Evolutionary conservation across 192 early-diverging fungal species (phyloP).

Genomic region (Linnemannia schmuckeri): DNA sequence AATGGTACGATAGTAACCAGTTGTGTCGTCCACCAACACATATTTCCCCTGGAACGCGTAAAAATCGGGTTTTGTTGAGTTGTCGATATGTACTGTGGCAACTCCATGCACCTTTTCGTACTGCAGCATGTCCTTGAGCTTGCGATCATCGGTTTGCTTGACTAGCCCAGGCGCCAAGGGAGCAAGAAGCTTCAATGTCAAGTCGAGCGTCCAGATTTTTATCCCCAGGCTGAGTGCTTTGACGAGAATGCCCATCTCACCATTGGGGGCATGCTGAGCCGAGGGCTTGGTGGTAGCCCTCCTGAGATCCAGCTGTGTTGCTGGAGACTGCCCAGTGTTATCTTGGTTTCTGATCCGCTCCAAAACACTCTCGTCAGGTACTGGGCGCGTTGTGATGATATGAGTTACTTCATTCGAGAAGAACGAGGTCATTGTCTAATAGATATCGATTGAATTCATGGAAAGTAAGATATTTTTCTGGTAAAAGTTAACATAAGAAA

Average conservation of each 20-base stretch:
- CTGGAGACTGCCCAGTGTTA: background rate
- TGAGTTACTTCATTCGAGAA: constrained; percentile 47
- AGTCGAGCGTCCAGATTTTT: constrained; percentile 32
- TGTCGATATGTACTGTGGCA: constrained; percentile 22
- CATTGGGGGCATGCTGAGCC: background rate
- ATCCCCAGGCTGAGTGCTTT: constrained; percentile 31
- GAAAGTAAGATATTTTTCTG: background rate
- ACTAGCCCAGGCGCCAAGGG: constrained; percentile 10
- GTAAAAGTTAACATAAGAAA: background rate
- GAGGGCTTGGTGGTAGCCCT: background rate
- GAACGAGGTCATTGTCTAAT: constrained; percentile 28
- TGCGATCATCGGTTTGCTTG: background rate
- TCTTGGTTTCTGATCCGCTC: constrained; percentile 1
- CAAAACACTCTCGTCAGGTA: constrained; percentile 24
- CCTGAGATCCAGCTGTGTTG: background rate
- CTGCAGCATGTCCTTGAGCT: constrained; percentile 31
- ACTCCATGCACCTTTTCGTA: constrained; percentile 38
- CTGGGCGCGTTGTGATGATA: constrained; percentile 30
- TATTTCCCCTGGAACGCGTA: constrained; percentile 29
- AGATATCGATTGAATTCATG: background rate
- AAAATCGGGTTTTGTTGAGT: constrained; percentile 18
- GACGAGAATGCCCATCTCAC: constrained; percentile 23
- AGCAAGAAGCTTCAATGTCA: constrained; percentile 1
- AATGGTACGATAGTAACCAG: constrained; percentile 27
- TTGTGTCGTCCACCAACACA: constrained; percentile 34